phyloP scores from a whole-genome alignment of 2,329 filamentous ascomycete genomes.

The Aspergillus neotritici region DNA sequence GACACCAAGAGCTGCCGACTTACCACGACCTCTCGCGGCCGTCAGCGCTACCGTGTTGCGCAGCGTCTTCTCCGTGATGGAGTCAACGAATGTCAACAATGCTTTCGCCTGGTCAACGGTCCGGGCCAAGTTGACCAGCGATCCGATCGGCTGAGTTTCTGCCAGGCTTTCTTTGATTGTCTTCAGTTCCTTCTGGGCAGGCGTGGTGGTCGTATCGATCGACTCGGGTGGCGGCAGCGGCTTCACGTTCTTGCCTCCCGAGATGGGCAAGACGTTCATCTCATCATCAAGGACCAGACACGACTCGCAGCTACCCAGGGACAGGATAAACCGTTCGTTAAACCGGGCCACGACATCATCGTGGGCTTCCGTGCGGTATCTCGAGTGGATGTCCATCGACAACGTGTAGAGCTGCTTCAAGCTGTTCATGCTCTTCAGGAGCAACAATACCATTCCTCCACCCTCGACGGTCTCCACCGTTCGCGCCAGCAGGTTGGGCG shows the following conservation, averaged over 20 bases:
- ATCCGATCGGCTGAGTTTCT: constrained; percentile 80
- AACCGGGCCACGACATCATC: constrained; percentile 91
- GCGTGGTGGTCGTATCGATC: constrained; percentile 65
- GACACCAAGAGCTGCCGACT: constrained; percentile 91
- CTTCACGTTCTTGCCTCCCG: constrained; percentile 84
- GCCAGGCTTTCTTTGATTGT: constrained; percentile 80
- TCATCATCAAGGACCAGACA: constrained; percentile 97
- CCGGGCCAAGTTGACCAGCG: constrained; percentile 74
- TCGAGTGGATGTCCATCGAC: constrained; percentile 95
- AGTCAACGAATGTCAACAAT: constrained; percentile 91
- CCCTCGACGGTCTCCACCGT: constrained; percentile 98
- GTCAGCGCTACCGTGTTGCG: constrained; percentile 90
- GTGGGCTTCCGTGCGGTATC: constrained; percentile 94
- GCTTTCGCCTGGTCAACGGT: constrained; percentile 96
- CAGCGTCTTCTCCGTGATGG: constrained; percentile 91
- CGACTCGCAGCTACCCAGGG: constrained; percentile 87
- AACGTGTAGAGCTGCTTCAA: constrained; percentile 95
- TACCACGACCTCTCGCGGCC: constrained; percentile 88
- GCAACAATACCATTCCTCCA: constrained; percentile 80
- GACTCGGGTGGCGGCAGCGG: constrained; percentile 70
- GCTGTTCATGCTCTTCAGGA: constrained; percentile 94
- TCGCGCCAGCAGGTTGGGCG: constrained; percentile 89
- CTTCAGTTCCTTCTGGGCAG: constrained; percentile 69
- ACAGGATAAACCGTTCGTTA: constrained; percentile 95
- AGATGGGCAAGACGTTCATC: constrained; percentile 93